Evolutionary conservation across 2,329 filamentous ascomycete species (phyloP), one percentile per base, ranked within the genome.

Genomic region (Bipolaris gigantea): DNA sequence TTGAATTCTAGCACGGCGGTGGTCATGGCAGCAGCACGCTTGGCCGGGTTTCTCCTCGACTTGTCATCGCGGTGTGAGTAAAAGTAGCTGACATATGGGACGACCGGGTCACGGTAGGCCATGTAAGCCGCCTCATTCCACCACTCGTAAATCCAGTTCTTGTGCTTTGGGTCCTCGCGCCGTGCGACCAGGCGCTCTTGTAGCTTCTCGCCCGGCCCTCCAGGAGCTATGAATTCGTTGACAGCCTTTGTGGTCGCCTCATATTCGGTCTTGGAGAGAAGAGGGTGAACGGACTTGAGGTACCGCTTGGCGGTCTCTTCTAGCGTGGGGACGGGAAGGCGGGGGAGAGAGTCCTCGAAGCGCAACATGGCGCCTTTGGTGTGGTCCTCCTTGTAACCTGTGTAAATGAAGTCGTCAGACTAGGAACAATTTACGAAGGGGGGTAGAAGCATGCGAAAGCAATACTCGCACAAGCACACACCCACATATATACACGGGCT

Each of bases 51-150:
- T 59, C 92, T 87, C 63, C 93, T 86, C 72, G 87, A 84, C 65
- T 90, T 87, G 77, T 99, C 95, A 76, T 99, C 94, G 64, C 91
- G 86, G 80, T 97, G 93, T 50, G 92, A 97, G 81, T 99, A 99
- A 80, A 99, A 99, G 84, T 99, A 99, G 77, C 91, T 96, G 70
- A 99, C 94, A 73, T 97, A 99, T 57, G 94, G 94, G 16, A 97
- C 90, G 42, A 99, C 90, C 10, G 94, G 94, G 75, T 97, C 94
- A 63, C 93, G 89, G 80, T 97, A 97, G 62, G 79, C 83, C 62
- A 99, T 85, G 78, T 99, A 99, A 54, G 94, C 94, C 4, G 87
- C 85, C 48, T 96, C 86, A 75, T 99, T 97, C 94, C 94, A 99
- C 94, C 94, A 99, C 66, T 99, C 93, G 65, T 89, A 87, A 53